These are phyloP conservation scores for Pittosporum tobira DNA, from an alignment of 129 eudicot genomes.

Conservation along the genomic window DNA sequence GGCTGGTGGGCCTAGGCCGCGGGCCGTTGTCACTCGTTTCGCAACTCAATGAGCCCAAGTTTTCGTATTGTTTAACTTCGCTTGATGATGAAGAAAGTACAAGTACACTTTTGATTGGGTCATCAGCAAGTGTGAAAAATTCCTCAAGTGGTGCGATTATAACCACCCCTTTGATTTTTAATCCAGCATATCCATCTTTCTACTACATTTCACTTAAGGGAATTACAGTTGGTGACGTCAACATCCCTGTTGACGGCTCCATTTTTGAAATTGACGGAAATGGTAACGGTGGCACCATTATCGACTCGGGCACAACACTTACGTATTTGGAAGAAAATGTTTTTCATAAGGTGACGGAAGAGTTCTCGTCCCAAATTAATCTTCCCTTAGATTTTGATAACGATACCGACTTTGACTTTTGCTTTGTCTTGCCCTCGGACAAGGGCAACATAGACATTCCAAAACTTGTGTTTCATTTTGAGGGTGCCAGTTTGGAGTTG, in stretches of 20 bases:
- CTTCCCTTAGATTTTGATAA: conserved; percentile 34
- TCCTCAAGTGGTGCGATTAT: conserved; percentile 7
- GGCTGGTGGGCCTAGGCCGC: conserved; percentile 79
- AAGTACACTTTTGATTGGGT: conserved; percentile 53
- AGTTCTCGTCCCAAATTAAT: conserved; percentile 39
- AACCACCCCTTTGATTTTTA: conserved; percentile 48
- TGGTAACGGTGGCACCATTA: conserved; percentile 70
- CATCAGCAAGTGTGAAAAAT: conserved; percentile 10
- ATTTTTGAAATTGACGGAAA: conserved; percentile 34
- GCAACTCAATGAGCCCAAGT: conserved; percentile 50
- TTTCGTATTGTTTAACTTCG: conserved; percentile 67
- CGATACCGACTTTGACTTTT: conserved; percentile 50
- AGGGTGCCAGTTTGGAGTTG: conserved; percentile 48
- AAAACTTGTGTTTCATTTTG: conserved; percentile 48
- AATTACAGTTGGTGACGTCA: conserved; percentile 55
- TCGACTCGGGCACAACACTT: conserved; percentile 84
- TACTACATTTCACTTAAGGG: conserved; percentile 65
- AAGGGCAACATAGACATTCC: conserved; percentile 43
- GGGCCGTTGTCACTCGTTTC: conserved; percentile 82
- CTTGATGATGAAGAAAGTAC: conserved; percentile 27
- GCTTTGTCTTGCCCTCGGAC: conserved; percentile 38
- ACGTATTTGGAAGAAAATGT: conserved; percentile 50
- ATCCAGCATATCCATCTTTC: conserved; percentile 60
- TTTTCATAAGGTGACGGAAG: conserved; percentile 36
- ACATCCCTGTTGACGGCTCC: conserved; percentile 32